Base-by-base conservation (phyloP, 2,329 filamentous ascomycete species). In the Xylariales sp. region DNA sequence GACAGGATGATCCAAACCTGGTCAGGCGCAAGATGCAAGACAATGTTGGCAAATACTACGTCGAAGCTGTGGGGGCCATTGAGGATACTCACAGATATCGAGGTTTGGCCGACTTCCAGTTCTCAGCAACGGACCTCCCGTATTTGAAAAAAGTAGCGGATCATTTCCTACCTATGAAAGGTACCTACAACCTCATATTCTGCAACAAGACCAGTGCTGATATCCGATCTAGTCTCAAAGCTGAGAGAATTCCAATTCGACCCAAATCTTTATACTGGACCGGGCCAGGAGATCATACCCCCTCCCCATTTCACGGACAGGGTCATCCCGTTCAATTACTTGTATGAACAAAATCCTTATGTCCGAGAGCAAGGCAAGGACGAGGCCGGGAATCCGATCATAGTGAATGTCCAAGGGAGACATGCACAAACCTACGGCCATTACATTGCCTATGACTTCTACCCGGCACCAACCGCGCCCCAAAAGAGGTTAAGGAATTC, bases 51-150 rank as follows among this genome's bases (percentile, higher is more conserved):
- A 74, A 63, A 7, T 91, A 90, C 58, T 64, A 73, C 4, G 73
- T 88, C 21, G 80, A 89, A 51, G 73, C 82, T 1, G 73, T 90
- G 3, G 88, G 88, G 6, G 64, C 80, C 15, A 77, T 96, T 46
- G 78, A 82, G 42, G 80, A 87, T 51, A 93, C 85, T 1, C 89
- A 97, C 69, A 80, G 91, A 27, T 98, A 94, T 62, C 79, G 91
- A 58, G 82, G 76, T 22, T 73, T 95, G 49, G 84, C 88, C 7
- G 91, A 97, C 62, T 94, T 94, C 56, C 88, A 94, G 55, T 91
- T 84, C 63, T 80, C 86, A 16, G 81, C 84, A 38, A 73, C 73
- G 11, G 73, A 76, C 25, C 84, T 83, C 33, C 68, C 76, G 0
- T 87, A 94, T 59, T 80, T 89, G 54, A 73, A 74, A 22, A 78